Conservation (phyloP, 805 yeast genomes). For the Yamadazyma tumulicola region DNA sequence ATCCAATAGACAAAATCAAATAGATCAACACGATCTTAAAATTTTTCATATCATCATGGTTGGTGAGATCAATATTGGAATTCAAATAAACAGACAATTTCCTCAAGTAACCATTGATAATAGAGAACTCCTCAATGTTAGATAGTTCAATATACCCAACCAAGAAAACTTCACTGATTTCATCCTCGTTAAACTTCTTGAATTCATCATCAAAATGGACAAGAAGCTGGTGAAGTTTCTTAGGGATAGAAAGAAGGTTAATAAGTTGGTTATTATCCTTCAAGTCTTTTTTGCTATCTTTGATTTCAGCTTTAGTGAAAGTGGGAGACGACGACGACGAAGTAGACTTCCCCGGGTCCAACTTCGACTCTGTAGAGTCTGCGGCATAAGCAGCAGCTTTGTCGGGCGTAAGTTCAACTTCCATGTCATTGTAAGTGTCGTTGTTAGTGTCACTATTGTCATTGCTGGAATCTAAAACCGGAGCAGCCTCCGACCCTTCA, state of each 20-base stretch:
- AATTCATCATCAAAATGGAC: slow-evolving; percentile 12
- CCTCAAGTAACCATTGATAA: slow-evolving; percentile 18
- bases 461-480: neutral
- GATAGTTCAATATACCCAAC: slow-evolving; percentile 27
- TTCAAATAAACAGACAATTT: slow-evolving; percentile 23
- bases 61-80: slow-evolving; percentile 10
- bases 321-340: no score
- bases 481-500: no score
- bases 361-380: neutral
- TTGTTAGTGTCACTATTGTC: neutral
- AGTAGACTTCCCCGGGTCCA: neutral
- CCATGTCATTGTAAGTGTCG: neutral
- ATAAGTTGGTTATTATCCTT: slow-evolving; percentile 18
- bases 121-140: slow-evolving; percentile 9
- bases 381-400: neutral
- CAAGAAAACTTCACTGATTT: slow-evolving; percentile 26
- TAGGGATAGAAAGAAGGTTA: slow-evolving; percentile 26
- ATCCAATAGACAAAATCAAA: slow-evolving; percentile 45
- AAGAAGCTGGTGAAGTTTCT: slow-evolving; percentile 19
- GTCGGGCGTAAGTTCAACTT: neutral
- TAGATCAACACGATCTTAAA: slow-evolving; percentile 41
- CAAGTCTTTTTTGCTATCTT: neutral
- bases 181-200: slow-evolving; percentile 10
- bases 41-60: slow-evolving; percentile 17
- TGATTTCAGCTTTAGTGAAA: no score